Evolutionary conservation across 129 eudicot genomes (phyloP).

Genomic region (Arctium minus): DNA sequence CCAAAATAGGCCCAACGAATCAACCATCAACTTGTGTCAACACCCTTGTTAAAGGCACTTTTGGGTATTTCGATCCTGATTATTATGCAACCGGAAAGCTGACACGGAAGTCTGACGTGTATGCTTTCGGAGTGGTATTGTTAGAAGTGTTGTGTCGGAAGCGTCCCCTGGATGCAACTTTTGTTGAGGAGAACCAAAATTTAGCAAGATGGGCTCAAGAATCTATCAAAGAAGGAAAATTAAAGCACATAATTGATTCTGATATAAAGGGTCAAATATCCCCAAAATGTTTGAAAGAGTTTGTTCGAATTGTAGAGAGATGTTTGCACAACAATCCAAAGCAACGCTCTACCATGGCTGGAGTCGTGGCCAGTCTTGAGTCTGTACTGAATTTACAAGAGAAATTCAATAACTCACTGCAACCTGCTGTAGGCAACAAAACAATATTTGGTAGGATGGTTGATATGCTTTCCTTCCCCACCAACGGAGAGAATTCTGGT

Average conservation of each 20-base stretch:
- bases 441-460: background rate
- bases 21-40: background rate
- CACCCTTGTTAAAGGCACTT: background rate
- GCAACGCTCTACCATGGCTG: background rate
- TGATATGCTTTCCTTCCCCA: background rate
- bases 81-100: background rate
- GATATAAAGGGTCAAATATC: background rate
- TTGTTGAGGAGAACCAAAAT: background rate
- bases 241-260: background rate
- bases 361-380: background rate
- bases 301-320: too few relatives aligned
- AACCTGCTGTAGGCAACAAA: background rate
- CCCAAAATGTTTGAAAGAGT: too few relatives aligned
- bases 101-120: background rate
- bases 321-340: background rate
- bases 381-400: background rate
- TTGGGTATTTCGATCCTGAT: background rate
- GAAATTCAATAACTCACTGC: background rate
- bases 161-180: background rate
- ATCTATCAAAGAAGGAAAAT: background rate
- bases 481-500: too few relatives aligned
- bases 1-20: background rate
- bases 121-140: background rate
- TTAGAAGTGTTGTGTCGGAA: background rate
- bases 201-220: background rate